These are phyloP conservation scores for Colletotrichum sp. DNA, from an alignment of 2,329 filamentous ascomycete genomes.

Conservation along the genomic window DNA sequence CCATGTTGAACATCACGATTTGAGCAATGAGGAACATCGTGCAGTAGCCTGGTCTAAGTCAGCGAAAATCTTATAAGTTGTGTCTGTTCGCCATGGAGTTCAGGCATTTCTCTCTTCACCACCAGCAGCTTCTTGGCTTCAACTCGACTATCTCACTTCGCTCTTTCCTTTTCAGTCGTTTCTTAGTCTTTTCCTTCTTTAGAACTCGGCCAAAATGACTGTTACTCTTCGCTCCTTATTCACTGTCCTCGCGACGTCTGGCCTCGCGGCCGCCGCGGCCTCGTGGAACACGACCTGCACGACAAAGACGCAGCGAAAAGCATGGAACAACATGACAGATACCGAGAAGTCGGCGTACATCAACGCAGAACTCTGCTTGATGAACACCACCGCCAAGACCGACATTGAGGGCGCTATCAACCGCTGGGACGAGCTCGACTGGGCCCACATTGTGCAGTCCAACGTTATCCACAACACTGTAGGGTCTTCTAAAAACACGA, in stretches of 20 bases:
- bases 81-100: not conserved
- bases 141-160: not conserved
- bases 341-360: conserved; percentile 22
- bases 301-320: not conserved
- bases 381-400: conserved; percentile 8
- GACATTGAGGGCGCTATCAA: conserved; percentile 14
- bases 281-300: conserved; percentile 1
- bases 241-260: not conserved
- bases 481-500: conserved; percentile 20
- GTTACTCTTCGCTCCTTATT: not conserved
- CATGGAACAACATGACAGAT: conserved; percentile 19
- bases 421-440: conserved; percentile 22
- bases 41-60: not conserved
- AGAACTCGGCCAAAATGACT: not conserved
- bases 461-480: conserved; percentile 18
- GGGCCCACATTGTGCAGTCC: conserved; percentile 18
- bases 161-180: not conserved
- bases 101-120: not conserved
- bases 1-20: not conserved
- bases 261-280: not conserved
- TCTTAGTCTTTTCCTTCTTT: not conserved
- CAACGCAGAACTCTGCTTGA: conserved; percentile 22
- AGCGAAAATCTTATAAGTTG: not conserved
- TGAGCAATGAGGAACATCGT: not conserved
- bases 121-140: not conserved